Conservation (phyloP, 495 filamentous ascomycete genomes). For the Hypoxylon trugodes region DNA sequence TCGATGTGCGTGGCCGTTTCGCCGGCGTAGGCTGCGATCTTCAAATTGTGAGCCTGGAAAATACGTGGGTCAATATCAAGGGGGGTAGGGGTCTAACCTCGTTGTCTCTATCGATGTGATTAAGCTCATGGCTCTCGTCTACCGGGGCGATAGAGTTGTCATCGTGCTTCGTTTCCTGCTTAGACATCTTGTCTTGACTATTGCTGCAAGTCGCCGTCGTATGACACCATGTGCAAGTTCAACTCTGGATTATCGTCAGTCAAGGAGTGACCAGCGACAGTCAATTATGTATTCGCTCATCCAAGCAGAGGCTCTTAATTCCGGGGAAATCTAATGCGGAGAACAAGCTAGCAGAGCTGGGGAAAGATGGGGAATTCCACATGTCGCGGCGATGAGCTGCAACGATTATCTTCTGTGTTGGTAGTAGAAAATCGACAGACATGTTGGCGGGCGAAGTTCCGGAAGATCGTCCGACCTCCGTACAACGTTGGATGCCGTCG, state of each 20-base stretch:
- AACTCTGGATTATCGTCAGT: neutral
- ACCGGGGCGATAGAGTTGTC: neutral
- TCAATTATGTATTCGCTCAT: constrained; percentile 2
- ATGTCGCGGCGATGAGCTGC: neutral
- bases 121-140: neutral
- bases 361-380: constrained; percentile 1
- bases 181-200: neutral
- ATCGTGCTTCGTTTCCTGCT: neutral
- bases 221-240: neutral
- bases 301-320: neutral
- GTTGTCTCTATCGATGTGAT: constrained; percentile 2
- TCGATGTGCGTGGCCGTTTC: constrained; percentile 51
- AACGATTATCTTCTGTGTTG: neutral
- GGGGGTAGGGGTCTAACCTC: too few species aligned
- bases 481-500: neutral
- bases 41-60: neutral
- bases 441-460: constrained; percentile 48
- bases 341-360: neutral
- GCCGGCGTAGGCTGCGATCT: constrained; percentile 58
- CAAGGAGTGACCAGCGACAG: neutral
- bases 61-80: too few species aligned
- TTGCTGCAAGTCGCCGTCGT: neutral
- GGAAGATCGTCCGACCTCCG: neutral
- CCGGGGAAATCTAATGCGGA: neutral
- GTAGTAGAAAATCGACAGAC: constrained; percentile 49